Base-by-base conservation (phyloP, 75 land plant genomes). In the Sequoia sempervirens region DNA sequence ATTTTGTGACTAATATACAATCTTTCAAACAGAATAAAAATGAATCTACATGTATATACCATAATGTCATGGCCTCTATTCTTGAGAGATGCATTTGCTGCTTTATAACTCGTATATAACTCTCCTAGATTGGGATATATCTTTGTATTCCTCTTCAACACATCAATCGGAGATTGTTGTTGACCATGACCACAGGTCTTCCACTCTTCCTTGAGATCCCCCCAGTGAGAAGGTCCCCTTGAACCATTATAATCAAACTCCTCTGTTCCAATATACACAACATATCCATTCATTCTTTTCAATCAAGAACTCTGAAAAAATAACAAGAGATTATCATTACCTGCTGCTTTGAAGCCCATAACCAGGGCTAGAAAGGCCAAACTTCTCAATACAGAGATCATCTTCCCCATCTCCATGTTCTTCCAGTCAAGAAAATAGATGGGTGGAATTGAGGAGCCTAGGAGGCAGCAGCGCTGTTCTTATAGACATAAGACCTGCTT, bases 141-240 rank as follows among this genome's bases (percentile, higher is more conserved):
- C 40, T 82, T 43, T 13, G 86, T 90, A 56, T 84, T 75, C 1
- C 80, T 41, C 36, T 83, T 50, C 3, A 40, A n/a, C 37, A 91
- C n/a, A 61, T 92, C 88, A 41, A 92, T 92, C 9, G 93, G 93
- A 30, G 93, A 91, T 73, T 91, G 93, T 61, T 86, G 13, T 18
- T 64, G 38, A 23, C 93, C 93, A 53, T 54, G 80, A 4, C 69
- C 79, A 74, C 93, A 91, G 5, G 74, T 79, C 13, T 46, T 72
- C 93, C 93, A 91, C 28, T 91, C 89, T 66, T 74, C 4, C 68
- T 88, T 80, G 4, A 91, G 61, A 11, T 84, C 79, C 1, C 91
- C 93, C 93, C 93, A 92, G 34, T 83, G 84, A 38, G 58, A 68
- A 40, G 92, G 93, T 43, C 88, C 90, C 14, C 72, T 82, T 36